A percentile compares a stretch with the other conserved stretches of the same genome.
Evolutionary conservation across 225 moss, liverwort and hornwort species (phyloP).

Genomic region (Physcomitrellopsis africana): DNA sequence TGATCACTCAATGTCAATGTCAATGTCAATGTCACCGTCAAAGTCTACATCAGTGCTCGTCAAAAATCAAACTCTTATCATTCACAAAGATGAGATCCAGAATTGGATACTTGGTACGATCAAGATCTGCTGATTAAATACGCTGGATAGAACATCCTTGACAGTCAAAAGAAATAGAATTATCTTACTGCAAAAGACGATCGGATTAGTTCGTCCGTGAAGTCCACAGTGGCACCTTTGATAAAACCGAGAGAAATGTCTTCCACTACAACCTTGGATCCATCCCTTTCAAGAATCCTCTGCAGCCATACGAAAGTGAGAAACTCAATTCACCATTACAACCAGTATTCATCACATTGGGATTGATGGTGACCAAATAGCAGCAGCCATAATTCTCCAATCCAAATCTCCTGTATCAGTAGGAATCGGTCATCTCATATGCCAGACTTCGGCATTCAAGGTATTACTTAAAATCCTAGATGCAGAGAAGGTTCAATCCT

Average conservation of each 20-base stretch:
- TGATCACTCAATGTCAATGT: constrained; percentile 4
- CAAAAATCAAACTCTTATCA: not conserved
- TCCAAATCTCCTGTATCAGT: not conserved
- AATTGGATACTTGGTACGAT: constrained; percentile 4
- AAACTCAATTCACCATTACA: not conserved
- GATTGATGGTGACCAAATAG: not conserved
- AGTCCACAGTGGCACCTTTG: constrained; percentile 84
- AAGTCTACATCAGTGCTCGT: no score
- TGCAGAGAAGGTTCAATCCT: not conserved
- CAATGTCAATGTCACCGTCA: not conserved
- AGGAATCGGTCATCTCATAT: not conserved
- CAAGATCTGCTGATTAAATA: not conserved
- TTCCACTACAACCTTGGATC: constrained; percentile 83
- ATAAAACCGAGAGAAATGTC: constrained; percentile 80
- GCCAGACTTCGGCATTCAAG: not conserved
- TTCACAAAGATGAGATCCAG: not conserved
- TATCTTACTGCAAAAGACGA: constrained; percentile 82
- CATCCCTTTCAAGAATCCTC: constrained; percentile 78
- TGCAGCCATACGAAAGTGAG: constrained; percentile 19
- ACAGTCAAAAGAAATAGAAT: not conserved
- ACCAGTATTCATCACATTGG: not conserved
- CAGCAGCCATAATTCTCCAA: not conserved
- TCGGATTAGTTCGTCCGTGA: constrained; percentile 92
- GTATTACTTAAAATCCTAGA: not conserved
- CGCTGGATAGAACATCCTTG: not conserved